Evolutionary conservation across 1,139 yeast genomes (phyloP).

Genomic region (Williopsis jadinii): DNA sequence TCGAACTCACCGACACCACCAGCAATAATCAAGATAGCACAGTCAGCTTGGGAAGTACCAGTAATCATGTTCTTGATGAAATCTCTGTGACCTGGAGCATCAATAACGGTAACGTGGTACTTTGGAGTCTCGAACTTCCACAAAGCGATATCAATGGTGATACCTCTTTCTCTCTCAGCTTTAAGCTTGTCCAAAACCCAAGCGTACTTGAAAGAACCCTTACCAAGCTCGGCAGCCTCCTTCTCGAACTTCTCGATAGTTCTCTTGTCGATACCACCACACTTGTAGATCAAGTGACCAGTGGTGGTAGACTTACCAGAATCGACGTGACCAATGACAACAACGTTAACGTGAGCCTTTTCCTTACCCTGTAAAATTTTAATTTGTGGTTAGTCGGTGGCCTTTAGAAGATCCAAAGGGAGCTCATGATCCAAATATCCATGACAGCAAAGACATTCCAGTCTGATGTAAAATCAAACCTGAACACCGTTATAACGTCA

Average conservation of each 20-base stretch:
- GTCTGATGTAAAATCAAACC: background rate
- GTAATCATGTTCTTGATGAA: slow-evolving; percentile 93
- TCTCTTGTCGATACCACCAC: slow-evolving; percentile 91
- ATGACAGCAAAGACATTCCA: background rate
- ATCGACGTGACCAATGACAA: slow-evolving; percentile 99
- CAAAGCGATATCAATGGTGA: slow-evolving; percentile 90
- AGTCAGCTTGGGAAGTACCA: slow-evolving; percentile 92
- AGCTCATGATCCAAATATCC: background rate
- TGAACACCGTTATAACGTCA: background rate
- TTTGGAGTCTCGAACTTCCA: slow-evolving; percentile 96
- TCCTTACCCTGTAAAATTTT: too few relatives aligned
- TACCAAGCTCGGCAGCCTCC: slow-evolving; percentile 98
- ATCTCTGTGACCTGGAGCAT: slow-evolving; percentile 97
- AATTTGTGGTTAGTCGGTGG: too few relatives aligned
- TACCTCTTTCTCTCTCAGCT: slow-evolving; percentile 96
- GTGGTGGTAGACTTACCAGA: slow-evolving; percentile 98
- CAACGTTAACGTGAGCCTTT: slow-evolving; percentile 97
- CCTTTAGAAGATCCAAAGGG: too few relatives aligned
- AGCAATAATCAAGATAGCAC: slow-evolving; percentile 85
- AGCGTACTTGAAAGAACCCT: slow-evolving; percentile 98
- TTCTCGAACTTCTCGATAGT: slow-evolving; percentile 98
- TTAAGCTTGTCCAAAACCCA: slow-evolving; percentile 88
- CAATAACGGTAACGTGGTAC: slow-evolving; percentile 88
- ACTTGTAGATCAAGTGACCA: slow-evolving; percentile 98
- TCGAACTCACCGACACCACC: slow-evolving; percentile 93